Evolutionary conservation across 805 yeast species (phyloP).

Genomic region (Grigorovia yakushimaensis): DNA sequence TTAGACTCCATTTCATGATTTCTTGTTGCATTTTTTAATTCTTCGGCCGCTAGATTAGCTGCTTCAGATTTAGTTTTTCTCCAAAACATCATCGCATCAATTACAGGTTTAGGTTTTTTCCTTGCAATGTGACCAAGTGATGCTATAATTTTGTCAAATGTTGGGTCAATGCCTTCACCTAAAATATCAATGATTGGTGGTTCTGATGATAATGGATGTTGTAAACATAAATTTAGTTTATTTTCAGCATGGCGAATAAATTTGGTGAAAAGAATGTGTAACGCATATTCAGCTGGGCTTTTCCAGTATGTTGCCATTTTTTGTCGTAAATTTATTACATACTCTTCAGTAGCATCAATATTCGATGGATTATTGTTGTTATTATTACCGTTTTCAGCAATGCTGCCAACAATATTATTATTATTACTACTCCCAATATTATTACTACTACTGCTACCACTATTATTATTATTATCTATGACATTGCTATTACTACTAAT

Average conservation of each 20-base stretch:
- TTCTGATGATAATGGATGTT: constrained; percentile 52
- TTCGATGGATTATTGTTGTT: not conserved
- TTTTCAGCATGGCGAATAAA: constrained; percentile 91
- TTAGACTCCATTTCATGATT: constrained; percentile 26
- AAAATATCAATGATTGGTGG: constrained; percentile 71
- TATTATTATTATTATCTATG: too few relatives aligned
- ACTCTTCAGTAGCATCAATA: constrained; percentile 8
- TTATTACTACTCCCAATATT: not conserved
- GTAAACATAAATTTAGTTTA: constrained; percentile 64
- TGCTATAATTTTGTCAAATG: constrained; percentile 75
- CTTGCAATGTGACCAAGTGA: constrained; percentile 88
- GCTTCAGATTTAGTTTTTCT: constrained; percentile 86
- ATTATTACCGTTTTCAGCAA: too few relatives aligned
- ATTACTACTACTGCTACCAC: not conserved
- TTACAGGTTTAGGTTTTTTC: constrained; percentile 86
- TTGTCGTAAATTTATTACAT: constrained; percentile 26
- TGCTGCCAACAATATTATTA: not conserved
- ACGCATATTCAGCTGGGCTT: constrained; percentile 79
- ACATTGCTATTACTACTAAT: not conserved
- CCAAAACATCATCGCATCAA: constrained; percentile 98
- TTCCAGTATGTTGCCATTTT: constrained; percentile 46
- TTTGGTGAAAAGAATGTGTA: constrained; percentile 90
- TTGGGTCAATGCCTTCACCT: constrained; percentile 78
- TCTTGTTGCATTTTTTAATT: constrained; percentile 34
- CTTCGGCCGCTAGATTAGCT: constrained; percentile 53